These are phyloP conservation scores for Erigeron canadensis DNA, from an alignment of 129 eudicot species.

Conservation along the genomic window DNA sequence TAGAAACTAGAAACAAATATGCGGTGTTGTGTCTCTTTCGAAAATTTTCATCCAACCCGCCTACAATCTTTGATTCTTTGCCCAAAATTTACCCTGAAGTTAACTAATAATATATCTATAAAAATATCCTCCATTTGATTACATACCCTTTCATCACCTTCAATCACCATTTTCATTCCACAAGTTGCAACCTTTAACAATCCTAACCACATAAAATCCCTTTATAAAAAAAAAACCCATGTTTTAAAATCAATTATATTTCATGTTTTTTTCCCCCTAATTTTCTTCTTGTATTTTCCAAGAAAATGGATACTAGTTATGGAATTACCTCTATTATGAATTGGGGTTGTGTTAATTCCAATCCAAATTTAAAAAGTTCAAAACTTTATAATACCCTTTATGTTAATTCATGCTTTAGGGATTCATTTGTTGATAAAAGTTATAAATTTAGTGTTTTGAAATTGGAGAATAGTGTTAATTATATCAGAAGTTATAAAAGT, in stretches of 20 bases:
- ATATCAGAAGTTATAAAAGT: neutral
- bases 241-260: neutral
- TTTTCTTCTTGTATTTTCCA: too few species aligned
- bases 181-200: constrained; percentile 18
- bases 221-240: too few species aligned
- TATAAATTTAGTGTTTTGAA: too few species aligned
- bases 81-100: neutral
- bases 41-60: constrained; percentile 20
- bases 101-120: neutral
- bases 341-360: neutral
- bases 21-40: constrained; percentile 28
- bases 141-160: neutral
- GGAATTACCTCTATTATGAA: too few species aligned
- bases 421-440: neutral
- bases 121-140: neutral
- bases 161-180: constrained; percentile 10
- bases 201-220: constrained; percentile 25
- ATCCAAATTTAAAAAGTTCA: neutral
- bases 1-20: constrained; percentile 1
- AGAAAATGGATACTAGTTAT: too few species aligned
- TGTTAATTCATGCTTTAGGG: constrained; percentile 37
- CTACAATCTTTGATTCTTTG: neutral
- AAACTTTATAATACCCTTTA: neutral
- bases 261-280: neutral
- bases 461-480: neutral